Conservation (phyloP, 1,284 basidiomycete species). For the Trametes hirsuta region DNA sequence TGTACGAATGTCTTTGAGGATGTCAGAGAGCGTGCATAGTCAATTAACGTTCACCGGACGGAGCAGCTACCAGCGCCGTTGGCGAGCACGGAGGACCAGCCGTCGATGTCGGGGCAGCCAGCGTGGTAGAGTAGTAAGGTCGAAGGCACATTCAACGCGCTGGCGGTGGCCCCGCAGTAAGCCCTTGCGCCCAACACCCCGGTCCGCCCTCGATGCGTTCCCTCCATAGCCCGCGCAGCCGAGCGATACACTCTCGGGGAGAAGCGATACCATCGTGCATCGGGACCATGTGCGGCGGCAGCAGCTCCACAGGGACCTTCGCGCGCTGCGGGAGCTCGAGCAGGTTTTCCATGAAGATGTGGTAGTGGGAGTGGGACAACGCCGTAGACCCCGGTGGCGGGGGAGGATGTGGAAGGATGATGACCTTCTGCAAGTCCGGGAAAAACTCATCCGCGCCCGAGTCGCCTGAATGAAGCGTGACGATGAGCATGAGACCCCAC, state of each 20-base stretch:
- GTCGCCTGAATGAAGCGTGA: background rate
- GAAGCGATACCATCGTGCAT: slow-evolving; percentile 6
- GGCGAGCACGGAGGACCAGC: too few relatives aligned
- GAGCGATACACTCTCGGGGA: slow-evolving; percentile 9
- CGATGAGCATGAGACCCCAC: background rate
- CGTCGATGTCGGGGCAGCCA: too few relatives aligned
- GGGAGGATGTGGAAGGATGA: slow-evolving; percentile 17
- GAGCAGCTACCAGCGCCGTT: too few relatives aligned
- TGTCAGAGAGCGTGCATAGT: too few relatives aligned
- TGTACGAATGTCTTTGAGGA: too few relatives aligned
- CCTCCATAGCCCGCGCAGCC: slow-evolving; percentile 11
- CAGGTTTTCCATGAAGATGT: slow-evolving; percentile 12
- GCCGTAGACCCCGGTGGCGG: slow-evolving; percentile 1
- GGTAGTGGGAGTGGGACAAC: background rate
- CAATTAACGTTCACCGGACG: too few relatives aligned
- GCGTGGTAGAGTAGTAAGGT: too few relatives aligned
- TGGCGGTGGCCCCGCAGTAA: background rate
- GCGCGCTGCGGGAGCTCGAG: slow-evolving; percentile 3
- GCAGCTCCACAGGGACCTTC: slow-evolving; percentile 6
- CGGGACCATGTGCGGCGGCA: background rate
- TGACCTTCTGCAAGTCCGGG: slow-evolving; percentile 8
- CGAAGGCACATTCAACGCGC: too few relatives aligned
- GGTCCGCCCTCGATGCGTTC: slow-evolving; percentile 14
- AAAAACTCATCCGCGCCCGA: slow-evolving; percentile 11
- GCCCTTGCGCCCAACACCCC: slow-evolving; percentile 11